phyloP scores from a whole-genome alignment of 2,329 filamentous ascomycete species.

The Dryadomyces quercivorus region DNA sequence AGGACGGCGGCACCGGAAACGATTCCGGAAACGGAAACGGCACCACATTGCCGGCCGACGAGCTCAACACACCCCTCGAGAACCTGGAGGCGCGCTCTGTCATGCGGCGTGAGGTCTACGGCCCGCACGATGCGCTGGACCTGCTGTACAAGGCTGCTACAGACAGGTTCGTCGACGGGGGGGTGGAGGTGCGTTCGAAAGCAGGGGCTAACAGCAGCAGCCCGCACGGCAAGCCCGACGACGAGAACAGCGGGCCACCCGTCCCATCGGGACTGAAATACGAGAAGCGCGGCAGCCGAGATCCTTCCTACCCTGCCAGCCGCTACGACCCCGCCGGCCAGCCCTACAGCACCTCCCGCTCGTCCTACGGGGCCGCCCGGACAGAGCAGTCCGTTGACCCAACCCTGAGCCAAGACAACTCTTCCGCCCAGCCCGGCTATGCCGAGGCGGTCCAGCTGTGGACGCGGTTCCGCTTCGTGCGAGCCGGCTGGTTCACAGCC shows the following conservation, averaged over 20 bases:
- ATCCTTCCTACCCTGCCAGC: too few relatives aligned
- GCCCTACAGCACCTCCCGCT: constrained; percentile 11
- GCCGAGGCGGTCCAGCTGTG: constrained; percentile 72
- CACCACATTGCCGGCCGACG: constrained; percentile 29
- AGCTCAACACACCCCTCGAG: constrained; percentile 49
- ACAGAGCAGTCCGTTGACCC: constrained; percentile 32
- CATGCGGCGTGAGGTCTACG: constrained; percentile 66
- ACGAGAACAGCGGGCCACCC: neutral
- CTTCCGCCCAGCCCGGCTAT: constrained; percentile 41
- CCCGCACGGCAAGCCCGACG: neutral
- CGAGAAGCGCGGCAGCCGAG: too few relatives aligned
- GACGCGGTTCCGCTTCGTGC: constrained; percentile 87
- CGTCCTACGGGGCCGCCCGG: constrained; percentile 6
- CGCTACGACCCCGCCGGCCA: neutral
- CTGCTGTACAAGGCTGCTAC: constrained; percentile 79
- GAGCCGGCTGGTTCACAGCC: constrained; percentile 91
- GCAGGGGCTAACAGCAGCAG: neutral
- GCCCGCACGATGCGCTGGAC: constrained; percentile 85
- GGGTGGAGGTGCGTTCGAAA: neutral
- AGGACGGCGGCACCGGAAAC: constrained; percentile 17
- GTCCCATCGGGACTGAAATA: too few relatives aligned
- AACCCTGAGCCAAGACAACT: constrained; percentile 27
- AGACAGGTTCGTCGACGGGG: constrained; percentile 28
- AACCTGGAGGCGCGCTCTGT: constrained; percentile 53
- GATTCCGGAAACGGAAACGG: too few relatives aligned